Percentiles rank a stretch among this genome's conserved stretches.
Evolutionary conservation across 306 rosid species (phyloP).

Genomic region (Pterocarpus santalinus): DNA sequence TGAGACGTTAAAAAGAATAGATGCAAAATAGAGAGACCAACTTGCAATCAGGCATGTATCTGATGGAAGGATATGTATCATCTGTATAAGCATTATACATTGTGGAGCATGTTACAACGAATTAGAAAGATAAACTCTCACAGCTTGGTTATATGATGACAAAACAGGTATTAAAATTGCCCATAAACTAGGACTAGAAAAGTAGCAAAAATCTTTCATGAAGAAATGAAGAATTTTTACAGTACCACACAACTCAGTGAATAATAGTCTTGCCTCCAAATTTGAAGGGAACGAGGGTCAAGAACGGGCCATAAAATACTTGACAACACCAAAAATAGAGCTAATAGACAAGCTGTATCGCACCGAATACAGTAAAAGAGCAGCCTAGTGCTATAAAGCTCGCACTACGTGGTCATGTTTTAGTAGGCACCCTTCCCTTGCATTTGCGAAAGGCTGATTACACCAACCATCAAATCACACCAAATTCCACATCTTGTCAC

Average conservation of each 20-base stretch:
- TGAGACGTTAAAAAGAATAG: no score
- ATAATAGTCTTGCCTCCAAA: neutral
- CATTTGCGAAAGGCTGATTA: neutral
- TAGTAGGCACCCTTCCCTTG: neutral
- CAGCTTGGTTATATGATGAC: neutral
- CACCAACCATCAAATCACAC: neutral
- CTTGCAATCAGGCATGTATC: no score
- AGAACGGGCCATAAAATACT: neutral
- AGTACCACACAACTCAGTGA: neutral
- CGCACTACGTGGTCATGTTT: neutral
- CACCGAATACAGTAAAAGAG: neutral
- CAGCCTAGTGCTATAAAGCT: neutral
- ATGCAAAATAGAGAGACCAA: no score
- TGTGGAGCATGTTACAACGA: slow-evolving; percentile 1
- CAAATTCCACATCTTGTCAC: neutral
- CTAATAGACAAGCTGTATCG: neutral
- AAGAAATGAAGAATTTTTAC: neutral
- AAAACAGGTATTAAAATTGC: slow-evolving; percentile 15
- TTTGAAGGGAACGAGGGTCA: neutral
- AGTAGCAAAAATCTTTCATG: neutral
- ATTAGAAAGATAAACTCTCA: slow-evolving; percentile 9
- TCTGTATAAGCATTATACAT: slow-evolving; percentile 1
- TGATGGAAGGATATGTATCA: neutral
- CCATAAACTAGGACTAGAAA: neutral
- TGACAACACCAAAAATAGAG: neutral